A percentile compares a stretch with the other conserved stretches of the same genome.
Conservation (phyloP, 2,329 filamentous ascomycete species). For the Penicillium paneum region DNA sequence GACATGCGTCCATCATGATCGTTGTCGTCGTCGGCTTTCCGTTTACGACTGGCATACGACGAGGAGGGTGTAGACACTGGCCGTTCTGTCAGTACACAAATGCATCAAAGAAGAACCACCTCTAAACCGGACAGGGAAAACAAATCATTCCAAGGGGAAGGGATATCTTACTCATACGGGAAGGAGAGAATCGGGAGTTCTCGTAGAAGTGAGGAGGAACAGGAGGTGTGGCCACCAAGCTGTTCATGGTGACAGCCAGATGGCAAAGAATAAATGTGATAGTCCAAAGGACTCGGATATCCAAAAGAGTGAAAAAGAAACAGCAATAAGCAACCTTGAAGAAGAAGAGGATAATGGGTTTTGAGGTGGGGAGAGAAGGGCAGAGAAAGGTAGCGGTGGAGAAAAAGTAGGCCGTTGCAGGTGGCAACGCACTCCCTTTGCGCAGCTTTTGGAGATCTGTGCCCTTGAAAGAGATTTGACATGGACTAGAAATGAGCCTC, state of each 20-base stretch:
- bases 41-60: constrained; percentile 60
- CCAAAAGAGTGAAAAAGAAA: constrained; percentile 9
- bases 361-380: constrained; percentile 23
- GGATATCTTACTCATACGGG: constrained; percentile 54
- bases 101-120: neutral
- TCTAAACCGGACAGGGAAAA: neutral
- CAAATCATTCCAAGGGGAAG: constrained; percentile 7
- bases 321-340: constrained; percentile 8
- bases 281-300: constrained; percentile 1
- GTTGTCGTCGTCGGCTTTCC: constrained; percentile 76
- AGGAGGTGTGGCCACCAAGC: constrained; percentile 56
- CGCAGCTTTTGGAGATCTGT: constrained; percentile 22
- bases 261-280: constrained; percentile 19
- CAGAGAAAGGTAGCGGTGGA: constrained; percentile 35
- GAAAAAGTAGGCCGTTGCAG: constrained; percentile 33
- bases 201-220: constrained; percentile 63
- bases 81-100: constrained; percentile 14
- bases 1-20: constrained; percentile 80
- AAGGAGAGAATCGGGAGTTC: constrained; percentile 58
- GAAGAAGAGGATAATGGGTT: constrained; percentile 19
- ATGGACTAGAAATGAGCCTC: neutral
- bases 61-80: constrained; percentile 41
- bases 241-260: constrained; percentile 56
- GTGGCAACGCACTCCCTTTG: constrained; percentile 33
- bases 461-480: constrained; percentile 8